A percentile compares a stretch with the other conserved stretches of the same genome.
These are phyloP conservation scores for Leccinum longicurvipes DNA, from an alignment of 768 basidiomycete species.

Conservation along the genomic window DNA sequence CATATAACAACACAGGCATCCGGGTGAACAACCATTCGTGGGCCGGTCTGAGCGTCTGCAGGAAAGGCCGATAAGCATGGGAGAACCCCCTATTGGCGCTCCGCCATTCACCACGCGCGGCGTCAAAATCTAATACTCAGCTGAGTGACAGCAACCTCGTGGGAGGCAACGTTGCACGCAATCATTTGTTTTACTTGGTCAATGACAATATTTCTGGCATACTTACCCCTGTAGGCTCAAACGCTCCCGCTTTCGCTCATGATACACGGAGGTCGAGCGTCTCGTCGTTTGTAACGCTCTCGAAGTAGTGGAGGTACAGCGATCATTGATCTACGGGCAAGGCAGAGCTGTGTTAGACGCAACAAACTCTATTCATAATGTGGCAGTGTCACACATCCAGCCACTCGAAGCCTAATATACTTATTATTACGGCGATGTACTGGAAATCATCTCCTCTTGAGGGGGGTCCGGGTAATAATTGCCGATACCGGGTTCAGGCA, in stretches of 20 bases:
- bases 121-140: neutral
- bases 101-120: neutral
- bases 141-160: neutral
- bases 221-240: neutral
- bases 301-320: neutral
- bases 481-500: neutral
- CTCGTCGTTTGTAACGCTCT: neutral
- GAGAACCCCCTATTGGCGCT: neutral
- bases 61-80: neutral
- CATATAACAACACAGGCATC: too few species aligned
- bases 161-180: neutral
- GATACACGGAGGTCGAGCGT: neutral
- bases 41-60: too few species aligned
- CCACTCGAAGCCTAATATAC: neutral
- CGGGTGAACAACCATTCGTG: too few species aligned
- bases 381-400: neutral
- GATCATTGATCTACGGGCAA: neutral
- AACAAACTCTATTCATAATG: neutral
- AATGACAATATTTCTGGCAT: neutral
- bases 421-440: neutral
- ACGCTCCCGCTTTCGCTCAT: too few species aligned
- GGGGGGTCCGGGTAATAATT: neutral
- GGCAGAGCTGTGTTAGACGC: neutral
- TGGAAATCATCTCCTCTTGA: neutral
- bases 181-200: neutral